phyloP scores from a whole-genome alignment of 2,329 filamentous ascomycete species.

The Endoconidiophora laricicola region DNA sequence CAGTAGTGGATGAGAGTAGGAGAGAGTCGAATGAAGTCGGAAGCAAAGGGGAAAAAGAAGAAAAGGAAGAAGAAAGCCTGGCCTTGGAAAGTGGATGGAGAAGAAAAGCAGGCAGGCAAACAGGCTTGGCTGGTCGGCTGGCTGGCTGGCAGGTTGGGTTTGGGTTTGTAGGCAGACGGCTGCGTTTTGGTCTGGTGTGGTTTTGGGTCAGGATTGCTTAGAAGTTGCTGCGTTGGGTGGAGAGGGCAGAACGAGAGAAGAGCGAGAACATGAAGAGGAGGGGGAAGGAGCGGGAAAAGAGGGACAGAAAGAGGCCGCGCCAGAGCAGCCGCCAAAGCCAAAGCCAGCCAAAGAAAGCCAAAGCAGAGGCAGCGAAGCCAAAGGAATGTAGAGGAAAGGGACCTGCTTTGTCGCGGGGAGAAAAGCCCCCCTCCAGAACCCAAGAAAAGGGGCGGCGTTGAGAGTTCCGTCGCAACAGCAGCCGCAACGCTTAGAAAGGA shows the following conservation, averaged over 20 bases:
- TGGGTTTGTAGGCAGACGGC: not conserved
- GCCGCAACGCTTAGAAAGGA: too few species aligned
- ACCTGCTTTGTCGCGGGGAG: slow-evolving; percentile 6
- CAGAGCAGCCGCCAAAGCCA: not conserved
- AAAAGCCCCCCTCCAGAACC: not conserved
- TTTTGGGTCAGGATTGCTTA: slow-evolving; percentile 10
- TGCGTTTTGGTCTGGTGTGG: slow-evolving; percentile 1
- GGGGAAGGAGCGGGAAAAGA: not conserved
- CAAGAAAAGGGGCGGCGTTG: too few species aligned
- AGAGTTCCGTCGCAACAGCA: too few species aligned
- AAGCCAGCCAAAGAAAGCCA: not conserved
- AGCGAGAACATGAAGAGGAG: slow-evolving; percentile 1
- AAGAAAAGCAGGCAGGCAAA: not conserved
- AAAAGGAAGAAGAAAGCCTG: slow-evolving; percentile 6
- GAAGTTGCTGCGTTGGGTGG: slow-evolving; percentile 4
- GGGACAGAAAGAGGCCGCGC: slow-evolving; percentile 4
- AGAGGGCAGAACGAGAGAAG: not conserved
- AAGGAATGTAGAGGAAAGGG: slow-evolving; percentile 6
- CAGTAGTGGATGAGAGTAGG: slow-evolving; percentile 11
- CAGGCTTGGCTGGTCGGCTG: too few species aligned
- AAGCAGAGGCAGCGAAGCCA: slow-evolving; percentile 3
- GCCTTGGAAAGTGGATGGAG: slow-evolving; percentile 4
- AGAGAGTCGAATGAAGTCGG: slow-evolving; percentile 6
- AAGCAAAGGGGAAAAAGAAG: slow-evolving; percentile 10
- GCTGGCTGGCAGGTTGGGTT: too few species aligned